Evolutionary conservation across 2,329 filamentous ascomycete genomes (phyloP).

Genomic region (Laburnicola sp.): DNA sequence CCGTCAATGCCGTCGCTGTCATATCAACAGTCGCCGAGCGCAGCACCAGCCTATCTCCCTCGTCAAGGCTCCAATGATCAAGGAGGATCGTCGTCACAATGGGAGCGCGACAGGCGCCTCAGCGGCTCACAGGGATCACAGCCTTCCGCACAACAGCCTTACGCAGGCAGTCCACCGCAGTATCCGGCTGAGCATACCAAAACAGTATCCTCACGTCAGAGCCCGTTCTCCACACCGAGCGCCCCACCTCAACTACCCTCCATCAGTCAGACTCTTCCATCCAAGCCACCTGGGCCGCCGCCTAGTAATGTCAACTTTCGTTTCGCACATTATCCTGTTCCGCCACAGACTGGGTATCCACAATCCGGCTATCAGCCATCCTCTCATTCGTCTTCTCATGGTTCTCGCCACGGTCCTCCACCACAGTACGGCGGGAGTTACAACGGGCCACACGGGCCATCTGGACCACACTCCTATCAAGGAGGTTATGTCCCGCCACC

Average conservation of each 20-base stretch:
- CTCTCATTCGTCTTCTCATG: constrained; percentile 17
- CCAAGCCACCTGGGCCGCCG: constrained; percentile 36
- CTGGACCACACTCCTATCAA: constrained; percentile 21
- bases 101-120: constrained; percentile 32
- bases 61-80: constrained; percentile 34
- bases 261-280: constrained; percentile 25
- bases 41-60: constrained; percentile 20
- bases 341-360: constrained; percentile 25
- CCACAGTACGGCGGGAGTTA: constrained; percentile 50
- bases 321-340: constrained; percentile 42
- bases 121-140: constrained; percentile 34
- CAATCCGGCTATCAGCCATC: constrained; percentile 24
- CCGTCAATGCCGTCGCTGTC: constrained; percentile 17
- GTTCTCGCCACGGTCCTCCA: constrained; percentile 13
- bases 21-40: constrained; percentile 19
- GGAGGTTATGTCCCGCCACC: constrained; percentile 38
- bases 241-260: constrained; percentile 16
- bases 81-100: constrained; percentile 18
- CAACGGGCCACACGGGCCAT: constrained; percentile 8
- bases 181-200: constrained; percentile 29
- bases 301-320: constrained; percentile 36
- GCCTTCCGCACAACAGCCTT: constrained; percentile 26
- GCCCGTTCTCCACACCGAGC: constrained; percentile 35
- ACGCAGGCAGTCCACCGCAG: constrained; percentile 30
- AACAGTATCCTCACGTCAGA: constrained; percentile 32